Percentiles rank a stretch among this genome's conserved stretches.
Evolutionary conservation across 2,329 filamentous ascomycete genomes (phyloP).

Genomic region (Colletotrichum chrysophilum): DNA sequence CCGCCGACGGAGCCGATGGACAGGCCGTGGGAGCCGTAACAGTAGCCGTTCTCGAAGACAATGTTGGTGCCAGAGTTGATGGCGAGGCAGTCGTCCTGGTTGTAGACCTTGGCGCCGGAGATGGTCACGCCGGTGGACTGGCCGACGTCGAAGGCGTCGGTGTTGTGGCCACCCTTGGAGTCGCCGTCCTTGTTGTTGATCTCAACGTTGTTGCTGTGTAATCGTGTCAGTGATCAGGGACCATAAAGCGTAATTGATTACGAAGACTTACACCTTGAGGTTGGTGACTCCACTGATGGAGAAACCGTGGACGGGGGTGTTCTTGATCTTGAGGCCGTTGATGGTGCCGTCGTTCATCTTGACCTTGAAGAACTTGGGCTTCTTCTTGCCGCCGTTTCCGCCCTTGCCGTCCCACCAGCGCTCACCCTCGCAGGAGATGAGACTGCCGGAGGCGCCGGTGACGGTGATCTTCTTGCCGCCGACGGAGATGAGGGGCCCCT

Average conservation of each 20-base stretch:
- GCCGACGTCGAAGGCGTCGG: slow-evolving; percentile 64
- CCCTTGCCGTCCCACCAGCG: slow-evolving; percentile 69
- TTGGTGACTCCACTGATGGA: slow-evolving; percentile 41
- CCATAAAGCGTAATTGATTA: not conserved
- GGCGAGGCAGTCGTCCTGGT: slow-evolving; percentile 68
- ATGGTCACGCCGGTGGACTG: slow-evolving; percentile 55
- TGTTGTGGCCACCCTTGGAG: slow-evolving; percentile 52
- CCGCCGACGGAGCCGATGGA: slow-evolving; percentile 51
- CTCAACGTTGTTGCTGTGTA: slow-evolving; percentile 34
- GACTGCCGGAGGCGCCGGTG: slow-evolving; percentile 52
- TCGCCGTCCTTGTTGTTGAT: slow-evolving; percentile 45
- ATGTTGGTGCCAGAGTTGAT: slow-evolving; percentile 58
- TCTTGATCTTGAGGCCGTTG: slow-evolving; percentile 42
- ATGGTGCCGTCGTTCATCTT: slow-evolving; percentile 43
- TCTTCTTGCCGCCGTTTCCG: slow-evolving; percentile 62
- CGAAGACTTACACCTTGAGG: slow-evolving; percentile 37
- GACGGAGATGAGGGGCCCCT: slow-evolving; percentile 66
- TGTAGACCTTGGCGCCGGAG: slow-evolving; percentile 57
- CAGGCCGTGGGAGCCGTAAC: slow-evolving; percentile 48
- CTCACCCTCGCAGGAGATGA: slow-evolving; percentile 61
- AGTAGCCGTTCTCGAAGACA: slow-evolving; percentile 47
- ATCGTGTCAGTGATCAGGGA: fast-evolving
- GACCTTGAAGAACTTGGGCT: slow-evolving; percentile 66
- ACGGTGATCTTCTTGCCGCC: slow-evolving; percentile 62
- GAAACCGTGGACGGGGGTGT: slow-evolving; percentile 47